Percentiles rank a stretch among this genome's conserved stretches.
These are phyloP conservation scores for Aphanomyces stellatus DNA, from an alignment of 352 stramenopile species.

Conservation along the genomic window DNA sequence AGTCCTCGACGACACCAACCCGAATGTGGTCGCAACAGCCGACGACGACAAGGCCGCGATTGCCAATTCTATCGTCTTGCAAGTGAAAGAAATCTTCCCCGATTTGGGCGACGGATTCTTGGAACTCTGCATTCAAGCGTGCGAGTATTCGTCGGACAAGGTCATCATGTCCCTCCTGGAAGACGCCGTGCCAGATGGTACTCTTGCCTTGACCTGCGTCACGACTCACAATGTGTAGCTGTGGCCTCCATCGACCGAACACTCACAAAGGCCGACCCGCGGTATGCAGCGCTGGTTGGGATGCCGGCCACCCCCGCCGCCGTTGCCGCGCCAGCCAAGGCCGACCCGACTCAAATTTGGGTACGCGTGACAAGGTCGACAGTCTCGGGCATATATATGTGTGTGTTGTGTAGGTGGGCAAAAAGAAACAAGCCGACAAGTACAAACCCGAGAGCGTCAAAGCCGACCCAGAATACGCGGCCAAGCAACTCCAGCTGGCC, in stretches of 20 bases:
- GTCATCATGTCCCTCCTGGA: constrained; percentile 58
- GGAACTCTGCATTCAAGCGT: constrained; percentile 47
- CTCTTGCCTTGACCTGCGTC: not conserved
- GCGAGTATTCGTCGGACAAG: constrained; percentile 33
- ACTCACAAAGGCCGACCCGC: constrained; percentile 30
- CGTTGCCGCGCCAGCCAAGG: constrained; percentile 1
- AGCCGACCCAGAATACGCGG: constrained; percentile 33
- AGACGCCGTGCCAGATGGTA: constrained; percentile 9
- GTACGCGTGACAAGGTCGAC: not conserved
- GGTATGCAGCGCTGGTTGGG: constrained; percentile 25
- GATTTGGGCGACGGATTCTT: constrained; percentile 50
- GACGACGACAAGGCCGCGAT: constrained; percentile 8
- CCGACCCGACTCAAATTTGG: constrained; percentile 20
- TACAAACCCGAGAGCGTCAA: constrained; percentile 52
- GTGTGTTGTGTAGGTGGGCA: constrained; percentile 49
- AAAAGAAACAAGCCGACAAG: constrained; percentile 44
- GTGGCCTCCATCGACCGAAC: constrained; percentile 21
- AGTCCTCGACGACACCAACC: constrained; percentile 15
- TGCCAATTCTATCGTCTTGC: constrained; percentile 31
- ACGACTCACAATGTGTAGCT: not conserved
- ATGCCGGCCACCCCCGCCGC: constrained; percentile 27
- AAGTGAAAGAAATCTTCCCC: constrained; percentile 56
- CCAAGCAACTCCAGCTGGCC: constrained; percentile 49
- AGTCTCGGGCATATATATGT: constrained; percentile 31
- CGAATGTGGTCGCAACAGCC: not conserved